Conservation (phyloP, 2,329 filamentous ascomycete species). For the Penicillium oxalicum region DNA sequence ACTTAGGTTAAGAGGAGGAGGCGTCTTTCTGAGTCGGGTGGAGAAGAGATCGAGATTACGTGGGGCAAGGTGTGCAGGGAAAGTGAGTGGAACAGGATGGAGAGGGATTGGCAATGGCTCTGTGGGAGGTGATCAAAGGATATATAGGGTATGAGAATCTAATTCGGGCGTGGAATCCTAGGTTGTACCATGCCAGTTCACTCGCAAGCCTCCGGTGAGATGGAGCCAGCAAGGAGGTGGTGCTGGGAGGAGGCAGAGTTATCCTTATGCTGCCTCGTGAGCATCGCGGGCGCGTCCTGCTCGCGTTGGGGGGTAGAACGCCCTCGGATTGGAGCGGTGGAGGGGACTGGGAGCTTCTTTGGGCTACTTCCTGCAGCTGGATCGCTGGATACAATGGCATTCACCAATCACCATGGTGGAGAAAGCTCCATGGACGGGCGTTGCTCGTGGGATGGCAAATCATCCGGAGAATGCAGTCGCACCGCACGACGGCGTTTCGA, state of each 20-base stretch:
- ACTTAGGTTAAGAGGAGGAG: neutral
- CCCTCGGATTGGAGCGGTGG: conserved; percentile 3
- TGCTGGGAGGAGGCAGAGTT: conserved; percentile 6
- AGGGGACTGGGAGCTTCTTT: too few species aligned
- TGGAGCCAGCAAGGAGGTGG: neutral
- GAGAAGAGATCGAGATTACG: too few species aligned
- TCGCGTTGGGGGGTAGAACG: conserved; percentile 20
- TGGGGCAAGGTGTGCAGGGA: neutral
- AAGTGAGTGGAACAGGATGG: neutral
- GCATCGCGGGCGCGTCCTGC: conserved; percentile 7
- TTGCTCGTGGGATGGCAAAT: neutral
- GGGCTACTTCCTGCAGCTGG: too few species aligned
- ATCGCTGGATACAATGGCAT: conserved; percentile 5
- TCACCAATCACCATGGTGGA: neutral
- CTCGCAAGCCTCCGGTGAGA: neutral
- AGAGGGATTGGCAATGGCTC: neutral
- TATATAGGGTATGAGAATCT: conserved; percentile 1
- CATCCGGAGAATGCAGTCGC: neutral
- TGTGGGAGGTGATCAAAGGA: neutral
- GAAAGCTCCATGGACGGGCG: neutral
- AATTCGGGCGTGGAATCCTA: neutral
- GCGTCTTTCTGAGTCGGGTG: neutral
- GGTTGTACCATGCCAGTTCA: neutral
- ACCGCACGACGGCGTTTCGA: too few species aligned
- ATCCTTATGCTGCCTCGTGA: conserved; percentile 14